Evolutionary conservation across 148 eudicot genomes (phyloP), one percentile per base, ranked within the genome.

Genomic region (Heliamphora exappendiculata): DNA sequence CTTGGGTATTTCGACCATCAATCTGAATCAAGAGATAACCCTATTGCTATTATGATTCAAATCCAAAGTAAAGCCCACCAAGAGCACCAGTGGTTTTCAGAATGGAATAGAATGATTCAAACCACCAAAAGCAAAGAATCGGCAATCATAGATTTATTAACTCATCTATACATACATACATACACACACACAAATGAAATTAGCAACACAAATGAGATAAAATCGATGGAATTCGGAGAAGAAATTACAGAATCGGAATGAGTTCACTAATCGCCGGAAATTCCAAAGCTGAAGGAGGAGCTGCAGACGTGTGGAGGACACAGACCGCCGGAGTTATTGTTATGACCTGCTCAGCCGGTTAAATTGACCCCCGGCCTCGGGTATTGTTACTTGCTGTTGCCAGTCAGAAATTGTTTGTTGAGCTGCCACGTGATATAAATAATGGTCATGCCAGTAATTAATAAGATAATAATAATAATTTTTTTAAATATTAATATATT

Each of bases 331-430:
- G n/a, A 13, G 3, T 29, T 28, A 19, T 49, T 31, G 3, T 4
- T 12, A 1, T 28, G 73, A 70, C 74, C 73, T 51, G 57, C 28
- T 70, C 22, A 50, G 60, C 39, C 74, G 58, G 74, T 70, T 70
- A 70, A 17, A 19, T 19, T 3, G 42, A 7, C 16, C 2, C 17
- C 2, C 2, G 0, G 12, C 2, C 11, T 2, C 14, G 2, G 8
- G 53, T 12, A 14, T 2, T n/a, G 12, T 49, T 49, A 49, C 53
- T 16, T 53, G 22, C 57, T 17, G 72, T 41, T 67, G 33, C 72
- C 51, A 20, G 71, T 67, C 69, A 37, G 51, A 42, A 2, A 8
- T 10, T 14, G 34, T 24, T 67, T 41, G 72, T 67, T 67, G 72
- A 42, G 42, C 51, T 17, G 10, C 10, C 5, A 42, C 5, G 47